Conservation (phyloP, 106 monocot genomes). For the Dendrobium chrysotoxum region DNA sequence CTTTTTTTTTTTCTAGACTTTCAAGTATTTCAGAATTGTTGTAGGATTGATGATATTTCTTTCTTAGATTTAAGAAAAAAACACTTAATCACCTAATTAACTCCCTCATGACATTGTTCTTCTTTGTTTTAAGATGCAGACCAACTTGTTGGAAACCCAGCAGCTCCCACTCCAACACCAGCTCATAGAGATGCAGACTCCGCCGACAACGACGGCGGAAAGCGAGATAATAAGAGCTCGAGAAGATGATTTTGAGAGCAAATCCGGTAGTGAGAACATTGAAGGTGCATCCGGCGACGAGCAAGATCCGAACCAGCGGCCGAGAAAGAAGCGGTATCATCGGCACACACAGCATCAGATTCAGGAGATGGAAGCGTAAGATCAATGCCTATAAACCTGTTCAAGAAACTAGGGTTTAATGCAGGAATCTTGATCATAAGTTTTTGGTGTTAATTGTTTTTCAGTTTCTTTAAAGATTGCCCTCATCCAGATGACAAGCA, state of each 20-base stretch:
- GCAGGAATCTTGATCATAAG: background rate
- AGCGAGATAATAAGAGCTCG: constrained; percentile 20
- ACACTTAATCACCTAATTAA: no score
- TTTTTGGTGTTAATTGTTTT: background rate
- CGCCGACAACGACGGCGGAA: constrained; percentile 11
- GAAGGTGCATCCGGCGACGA: constrained; percentile 80
- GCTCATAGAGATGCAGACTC: constrained; percentile 23
- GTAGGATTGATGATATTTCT: no score
- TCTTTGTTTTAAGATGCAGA: constrained; percentile 3
- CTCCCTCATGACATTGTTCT: no score
- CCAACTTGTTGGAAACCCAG: constrained; percentile 21
- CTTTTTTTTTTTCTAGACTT: no score
- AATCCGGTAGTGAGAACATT: constrained; percentile 81
- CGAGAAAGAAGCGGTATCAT: constrained; percentile 85
- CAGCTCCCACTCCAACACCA: constrained; percentile 29
- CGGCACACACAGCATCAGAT: constrained; percentile 97
- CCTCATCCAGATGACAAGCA: constrained; percentile 99
- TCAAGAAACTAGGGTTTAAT: background rate
- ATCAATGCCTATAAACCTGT: background rate
- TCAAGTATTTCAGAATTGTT: no score
- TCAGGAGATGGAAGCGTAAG: constrained; percentile 96
- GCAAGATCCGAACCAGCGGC: constrained; percentile 56
- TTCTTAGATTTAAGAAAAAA: no score
- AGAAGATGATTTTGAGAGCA: constrained; percentile 73
- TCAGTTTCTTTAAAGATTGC: constrained; percentile 95